Conservation (phyloP, 73 alveolate species). For the Uronychia binucleata region DNA sequence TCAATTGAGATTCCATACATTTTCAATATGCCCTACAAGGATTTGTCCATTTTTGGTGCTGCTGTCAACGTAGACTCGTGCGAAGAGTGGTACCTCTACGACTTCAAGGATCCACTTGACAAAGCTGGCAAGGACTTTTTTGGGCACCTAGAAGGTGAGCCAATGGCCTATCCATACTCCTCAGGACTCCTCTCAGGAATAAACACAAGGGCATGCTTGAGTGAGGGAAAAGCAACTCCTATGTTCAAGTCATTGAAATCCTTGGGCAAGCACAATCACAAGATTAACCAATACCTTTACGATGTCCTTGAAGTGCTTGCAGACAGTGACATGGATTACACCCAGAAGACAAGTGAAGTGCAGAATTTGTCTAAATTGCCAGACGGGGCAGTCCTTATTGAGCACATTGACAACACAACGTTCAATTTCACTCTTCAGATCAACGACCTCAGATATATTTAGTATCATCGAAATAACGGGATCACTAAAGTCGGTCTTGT, state of each 20-base stretch:
- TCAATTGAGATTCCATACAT: constrained; percentile 54
- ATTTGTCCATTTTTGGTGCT: constrained; percentile 6
- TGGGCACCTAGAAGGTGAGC: constrained; percentile 29
- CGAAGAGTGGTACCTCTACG: constrained; percentile 33
- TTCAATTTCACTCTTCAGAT: constrained; percentile 85
- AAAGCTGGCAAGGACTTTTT: constrained; percentile 9
- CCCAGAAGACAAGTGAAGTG: constrained; percentile 55
- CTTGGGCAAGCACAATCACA: constrained; percentile 28
- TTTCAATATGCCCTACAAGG: constrained; percentile 30
- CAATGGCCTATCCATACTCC: constrained; percentile 22
- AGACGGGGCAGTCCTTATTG: constrained; percentile 94
- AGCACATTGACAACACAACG: constrained; percentile 67
- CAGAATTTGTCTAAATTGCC: constrained; percentile 72
- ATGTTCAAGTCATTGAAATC: constrained; percentile 34
- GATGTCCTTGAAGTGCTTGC: constrained; percentile 75
- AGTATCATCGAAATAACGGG: constrained; percentile 96
- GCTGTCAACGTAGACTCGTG: constrained; percentile 12
- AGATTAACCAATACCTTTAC: constrained; percentile 83
- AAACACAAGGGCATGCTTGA: constrained; percentile 46
- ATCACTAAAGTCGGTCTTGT: constrained; percentile 81
- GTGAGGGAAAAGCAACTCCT: constrained; percentile 50
- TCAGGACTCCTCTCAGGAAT: constrained; percentile 31
- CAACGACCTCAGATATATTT: constrained; percentile 86
- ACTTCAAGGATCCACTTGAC: background rate
- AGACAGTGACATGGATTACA: constrained; percentile 66